Evolutionary conservation across 495 filamentous ascomycete species (phyloP).

Genomic region (Neurospora tetrasperma): DNA sequence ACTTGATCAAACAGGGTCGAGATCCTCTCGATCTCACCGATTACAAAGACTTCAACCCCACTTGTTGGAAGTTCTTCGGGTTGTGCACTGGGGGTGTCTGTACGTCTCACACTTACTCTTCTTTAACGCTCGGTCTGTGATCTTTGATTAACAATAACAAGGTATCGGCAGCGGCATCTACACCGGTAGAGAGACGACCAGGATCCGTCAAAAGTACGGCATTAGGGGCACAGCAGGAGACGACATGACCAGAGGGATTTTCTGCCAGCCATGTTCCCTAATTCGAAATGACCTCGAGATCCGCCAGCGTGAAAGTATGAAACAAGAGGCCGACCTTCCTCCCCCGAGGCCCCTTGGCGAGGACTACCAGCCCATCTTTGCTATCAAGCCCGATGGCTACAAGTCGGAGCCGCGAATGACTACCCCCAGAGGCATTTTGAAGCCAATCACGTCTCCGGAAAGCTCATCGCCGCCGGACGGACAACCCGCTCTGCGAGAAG

Average conservation of each 20-base stretch:
- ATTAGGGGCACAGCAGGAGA: constrained; percentile 13
- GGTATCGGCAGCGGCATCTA: constrained; percentile 21
- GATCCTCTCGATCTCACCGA: constrained; percentile 14
- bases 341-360: constrained; percentile 16
- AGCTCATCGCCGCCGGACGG: neutral
- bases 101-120: neutral
- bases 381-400: constrained; percentile 11
- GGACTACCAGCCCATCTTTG: constrained; percentile 10
- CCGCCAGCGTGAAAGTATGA: constrained; percentile 12
- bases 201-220: constrained; percentile 15
- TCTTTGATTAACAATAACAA: neutral
- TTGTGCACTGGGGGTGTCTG: constrained; percentile 10
- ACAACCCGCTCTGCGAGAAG: neutral
- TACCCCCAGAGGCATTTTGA: neutral
- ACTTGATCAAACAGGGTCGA: constrained; percentile 2
- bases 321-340: constrained; percentile 1
- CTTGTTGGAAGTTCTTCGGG: constrained; percentile 12
- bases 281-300: constrained; percentile 18
- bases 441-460: neutral
- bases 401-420: constrained; percentile 13
- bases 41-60: constrained; percentile 12
- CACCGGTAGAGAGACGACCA: constrained; percentile 12
- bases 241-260: constrained; percentile 17
- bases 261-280: constrained; percentile 21
- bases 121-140: neutral